Conservation (phyloP, 441 rosid species). For the Biscutella laevigata region DNA sequence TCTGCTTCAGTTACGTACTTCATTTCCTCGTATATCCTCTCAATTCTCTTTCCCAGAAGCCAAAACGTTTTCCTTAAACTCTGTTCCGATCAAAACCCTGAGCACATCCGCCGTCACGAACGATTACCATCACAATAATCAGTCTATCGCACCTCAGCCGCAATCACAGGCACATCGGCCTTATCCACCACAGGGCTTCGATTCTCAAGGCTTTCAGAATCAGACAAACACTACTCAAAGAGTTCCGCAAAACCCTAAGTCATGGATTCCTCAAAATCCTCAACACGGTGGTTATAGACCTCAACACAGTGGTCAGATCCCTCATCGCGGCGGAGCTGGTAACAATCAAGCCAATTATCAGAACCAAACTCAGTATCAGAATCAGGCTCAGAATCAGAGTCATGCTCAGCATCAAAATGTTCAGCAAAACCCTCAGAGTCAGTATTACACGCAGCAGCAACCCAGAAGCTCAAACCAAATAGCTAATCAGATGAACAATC, state of each 20-base stretch:
- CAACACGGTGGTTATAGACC: conserved; percentile 11
- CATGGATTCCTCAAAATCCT: conserved; percentile 21
- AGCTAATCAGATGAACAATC: conserved; percentile 23
- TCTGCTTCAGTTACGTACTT: conserved; percentile 32
- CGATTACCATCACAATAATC: conserved; percentile 29
- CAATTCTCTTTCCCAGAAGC: conserved; percentile 5
- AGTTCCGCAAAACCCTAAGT: conserved; percentile 26
- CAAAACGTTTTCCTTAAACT: conserved; percentile 17
- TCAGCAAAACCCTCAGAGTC: conserved; percentile 25
- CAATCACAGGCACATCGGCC: conserved; percentile 16
- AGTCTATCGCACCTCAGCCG: background rate
- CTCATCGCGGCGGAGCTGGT: too few species aligned
- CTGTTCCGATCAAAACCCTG: conserved; percentile 26
- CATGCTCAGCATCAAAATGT: too few species aligned
- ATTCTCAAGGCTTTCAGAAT: conserved; percentile 11
- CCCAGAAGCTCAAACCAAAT: conserved; percentile 32
- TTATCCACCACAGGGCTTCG: conserved; percentile 24
- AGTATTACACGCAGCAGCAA: conserved; percentile 21
- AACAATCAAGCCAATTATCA: too few species aligned
- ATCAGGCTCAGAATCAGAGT: too few species aligned
- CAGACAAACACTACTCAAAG: conserved; percentile 21
- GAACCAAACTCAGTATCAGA: conserved; percentile 24
- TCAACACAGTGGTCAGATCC: background rate
- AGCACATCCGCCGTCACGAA: conserved; percentile 41
- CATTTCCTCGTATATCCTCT: conserved; percentile 16